Evolutionary conservation across 257 asterid genomes (phyloP).

Genomic region (Leptodermis oblonga): DNA sequence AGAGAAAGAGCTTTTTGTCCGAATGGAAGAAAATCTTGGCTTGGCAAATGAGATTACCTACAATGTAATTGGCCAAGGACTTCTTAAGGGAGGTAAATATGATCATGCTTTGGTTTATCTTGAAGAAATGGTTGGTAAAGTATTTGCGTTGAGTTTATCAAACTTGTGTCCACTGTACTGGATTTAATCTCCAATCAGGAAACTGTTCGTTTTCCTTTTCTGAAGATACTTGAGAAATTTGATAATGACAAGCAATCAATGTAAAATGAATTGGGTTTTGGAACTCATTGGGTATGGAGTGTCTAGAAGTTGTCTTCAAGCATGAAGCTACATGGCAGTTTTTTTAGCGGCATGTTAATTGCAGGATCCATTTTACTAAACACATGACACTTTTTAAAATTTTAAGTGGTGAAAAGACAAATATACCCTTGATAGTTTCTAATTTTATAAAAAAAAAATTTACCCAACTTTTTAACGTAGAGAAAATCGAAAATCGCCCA

Average conservation of each 20-base stretch:
- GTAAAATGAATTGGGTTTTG: background rate
- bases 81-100: background rate
- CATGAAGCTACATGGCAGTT: too few relatives aligned
- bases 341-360: too few relatives aligned
- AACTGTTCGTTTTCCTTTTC: background rate
- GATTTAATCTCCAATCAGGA: background rate
- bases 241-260: too few relatives aligned
- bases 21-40: conserved; percentile 8
- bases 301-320: too few relatives aligned
- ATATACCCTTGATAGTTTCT: too few relatives aligned
- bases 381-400: too few relatives aligned
- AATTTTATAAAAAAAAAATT: too few relatives aligned
- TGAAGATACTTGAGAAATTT: background rate
- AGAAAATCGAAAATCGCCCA: too few relatives aligned
- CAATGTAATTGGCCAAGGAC: conserved; percentile 12
- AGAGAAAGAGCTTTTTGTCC: conserved; percentile 1
- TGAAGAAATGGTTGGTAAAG: conserved; percentile 17
- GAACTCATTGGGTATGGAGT: too few relatives aligned
- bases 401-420: too few relatives aligned
- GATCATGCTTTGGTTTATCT: background rate
- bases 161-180: background rate
- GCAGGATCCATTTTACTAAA: too few relatives aligned
- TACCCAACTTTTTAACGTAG: too few relatives aligned
- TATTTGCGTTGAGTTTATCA: conserved; percentile 2
- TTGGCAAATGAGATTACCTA: background rate